Evolutionary conservation across 306 rosid species (phyloP).

Genomic region (Casuarina cunninghamiana): DNA sequence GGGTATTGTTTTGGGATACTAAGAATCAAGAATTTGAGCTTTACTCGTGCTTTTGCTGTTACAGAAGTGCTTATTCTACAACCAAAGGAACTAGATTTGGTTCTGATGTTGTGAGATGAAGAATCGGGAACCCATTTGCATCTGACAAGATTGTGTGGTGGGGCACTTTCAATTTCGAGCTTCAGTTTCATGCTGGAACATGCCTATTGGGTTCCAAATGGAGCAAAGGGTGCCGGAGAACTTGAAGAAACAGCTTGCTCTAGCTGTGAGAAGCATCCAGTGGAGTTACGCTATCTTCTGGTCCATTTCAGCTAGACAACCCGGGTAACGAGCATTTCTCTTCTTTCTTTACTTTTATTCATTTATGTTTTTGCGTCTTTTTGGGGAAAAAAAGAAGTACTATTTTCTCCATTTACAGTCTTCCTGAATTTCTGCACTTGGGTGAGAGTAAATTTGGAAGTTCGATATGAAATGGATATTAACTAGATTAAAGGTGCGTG

Average conservation of each 20-base stretch:
- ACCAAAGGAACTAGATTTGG: constrained; percentile 12
- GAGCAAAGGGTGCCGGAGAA: constrained; percentile 47
- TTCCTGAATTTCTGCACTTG: not conserved
- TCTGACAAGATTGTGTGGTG: constrained; percentile 16
- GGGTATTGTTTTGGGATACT: constrained; percentile 16
- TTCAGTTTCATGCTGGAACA: constrained; percentile 28
- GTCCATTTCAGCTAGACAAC: constrained; percentile 57
- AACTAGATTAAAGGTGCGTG: not conserved
- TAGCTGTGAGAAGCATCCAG: constrained; percentile 76
- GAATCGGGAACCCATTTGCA: constrained; percentile 11
- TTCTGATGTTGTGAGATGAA: constrained; percentile 23
- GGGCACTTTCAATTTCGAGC: constrained; percentile 11
- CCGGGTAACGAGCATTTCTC: constrained; percentile 45
- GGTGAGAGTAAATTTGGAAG: not conserved
- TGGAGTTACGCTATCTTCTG: constrained; percentile 90
- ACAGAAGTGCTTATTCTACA: not conserved
- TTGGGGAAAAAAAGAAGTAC: not conserved
- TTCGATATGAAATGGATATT: not conserved
- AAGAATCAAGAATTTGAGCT: constrained; percentile 15
- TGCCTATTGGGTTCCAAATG: constrained; percentile 31
- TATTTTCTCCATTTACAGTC: not conserved
- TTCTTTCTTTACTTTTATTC: constrained; percentile 3
- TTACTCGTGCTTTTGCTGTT: constrained; percentile 9
- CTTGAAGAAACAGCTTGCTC: constrained; percentile 68
- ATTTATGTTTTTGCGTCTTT: not conserved